Conservation (phyloP, 805 yeast species). For the Myxozyma sirexii region DNA sequence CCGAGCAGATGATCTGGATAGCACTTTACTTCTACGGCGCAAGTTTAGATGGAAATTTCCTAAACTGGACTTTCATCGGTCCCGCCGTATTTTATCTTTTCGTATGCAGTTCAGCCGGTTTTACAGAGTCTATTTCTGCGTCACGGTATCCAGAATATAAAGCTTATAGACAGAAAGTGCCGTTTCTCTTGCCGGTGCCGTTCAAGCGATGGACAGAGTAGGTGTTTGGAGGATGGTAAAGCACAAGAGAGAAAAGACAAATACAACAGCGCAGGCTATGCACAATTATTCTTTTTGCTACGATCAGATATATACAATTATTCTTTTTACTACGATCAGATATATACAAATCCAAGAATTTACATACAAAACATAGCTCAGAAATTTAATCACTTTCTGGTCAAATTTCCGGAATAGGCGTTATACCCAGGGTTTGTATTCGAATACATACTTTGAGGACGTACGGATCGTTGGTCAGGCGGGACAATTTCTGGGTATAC, state of each 20-base stretch:
- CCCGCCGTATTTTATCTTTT: slow-evolving; percentile 5
- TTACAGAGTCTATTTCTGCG: slow-evolving; percentile 21
- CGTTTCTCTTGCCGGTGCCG: slow-evolving; percentile 12
- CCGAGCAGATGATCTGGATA: slow-evolving; percentile 27
- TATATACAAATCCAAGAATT: not conserved
- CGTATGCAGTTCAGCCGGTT: slow-evolving; percentile 1
- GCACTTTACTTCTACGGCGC: slow-evolving; percentile 22
- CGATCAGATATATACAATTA: too few species aligned
- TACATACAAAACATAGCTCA: not conserved
- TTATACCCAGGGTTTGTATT: not conserved
- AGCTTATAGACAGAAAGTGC: slow-evolving; percentile 12
- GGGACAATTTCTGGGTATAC: slow-evolving; percentile 10
- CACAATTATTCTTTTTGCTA: too few species aligned
- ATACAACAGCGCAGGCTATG: not conserved
- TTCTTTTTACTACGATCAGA: not conserved
- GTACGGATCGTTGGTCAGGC: not conserved
- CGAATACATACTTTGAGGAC: not conserved
- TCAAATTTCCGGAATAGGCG: not conserved
- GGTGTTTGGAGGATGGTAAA: not conserved
- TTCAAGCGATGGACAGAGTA: slow-evolving; percentile 1
- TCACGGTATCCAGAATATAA: slow-evolving; percentile 17
- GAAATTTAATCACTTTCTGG: not conserved
- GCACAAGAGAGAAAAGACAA: not conserved
- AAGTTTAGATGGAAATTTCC: not conserved
- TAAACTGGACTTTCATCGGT: slow-evolving; percentile 26